Conservation (phyloP, 768 basidiomycete genomes). For the Suillus fuscotomentosus region DNA sequence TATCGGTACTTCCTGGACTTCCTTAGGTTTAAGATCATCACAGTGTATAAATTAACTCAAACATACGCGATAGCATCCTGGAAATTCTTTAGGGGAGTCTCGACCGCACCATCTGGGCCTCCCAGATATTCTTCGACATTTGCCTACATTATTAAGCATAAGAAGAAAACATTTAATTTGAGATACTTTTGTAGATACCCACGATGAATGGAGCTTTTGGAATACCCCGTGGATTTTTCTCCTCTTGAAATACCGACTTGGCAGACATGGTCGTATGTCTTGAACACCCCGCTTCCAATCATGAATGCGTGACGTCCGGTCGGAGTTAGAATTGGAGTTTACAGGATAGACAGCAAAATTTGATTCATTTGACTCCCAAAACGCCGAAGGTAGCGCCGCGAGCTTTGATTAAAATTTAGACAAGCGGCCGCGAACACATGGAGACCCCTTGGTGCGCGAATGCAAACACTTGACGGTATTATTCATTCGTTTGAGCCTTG, state of each 20-base stretch:
- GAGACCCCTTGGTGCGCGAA: too few relatives aligned
- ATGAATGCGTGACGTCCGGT: too few relatives aligned
- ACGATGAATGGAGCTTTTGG: conserved; percentile 96
- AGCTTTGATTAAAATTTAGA: too few relatives aligned
- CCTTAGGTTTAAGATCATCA: conserved; percentile 18
- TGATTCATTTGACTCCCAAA: too few relatives aligned
- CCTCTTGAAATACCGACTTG: conserved; percentile 31
- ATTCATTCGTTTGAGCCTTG: too few relatives aligned
- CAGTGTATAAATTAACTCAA: conserved; percentile 1
- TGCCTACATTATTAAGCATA: conserved; percentile 44
- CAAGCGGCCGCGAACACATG: too few relatives aligned
- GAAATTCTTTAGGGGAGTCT: conserved; percentile 73
- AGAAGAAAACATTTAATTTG: background rate
- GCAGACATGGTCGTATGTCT: conserved; percentile 19
- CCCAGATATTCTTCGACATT: conserved; percentile 88
- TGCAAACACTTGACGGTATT: too few relatives aligned
- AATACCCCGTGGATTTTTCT: conserved; percentile 88
- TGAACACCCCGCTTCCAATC: background rate
- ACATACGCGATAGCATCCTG: conserved; percentile 94
- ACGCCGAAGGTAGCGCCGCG: too few relatives aligned
- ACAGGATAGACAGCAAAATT: too few relatives aligned
- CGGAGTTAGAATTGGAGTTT: too few relatives aligned
- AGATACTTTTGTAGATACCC: conserved; percentile 27
- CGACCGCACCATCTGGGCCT: conserved; percentile 73
- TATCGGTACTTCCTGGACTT: conserved; percentile 92